phyloP scores from a whole-genome alignment of 140 eudicot genomes.

The Erigeron philadelphicus region DNA sequence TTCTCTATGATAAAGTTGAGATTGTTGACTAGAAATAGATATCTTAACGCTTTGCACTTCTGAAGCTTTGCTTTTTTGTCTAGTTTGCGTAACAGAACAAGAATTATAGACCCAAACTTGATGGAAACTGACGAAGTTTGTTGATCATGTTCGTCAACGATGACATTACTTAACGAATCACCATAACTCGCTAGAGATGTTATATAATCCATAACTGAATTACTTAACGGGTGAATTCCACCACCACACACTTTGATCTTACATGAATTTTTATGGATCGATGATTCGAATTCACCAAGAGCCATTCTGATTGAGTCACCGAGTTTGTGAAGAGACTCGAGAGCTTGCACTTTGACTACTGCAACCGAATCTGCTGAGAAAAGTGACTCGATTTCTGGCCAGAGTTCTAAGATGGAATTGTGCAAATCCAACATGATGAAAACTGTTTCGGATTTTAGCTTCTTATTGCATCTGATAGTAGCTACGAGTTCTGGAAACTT shows the following conservation, averaged over 20 bases:
- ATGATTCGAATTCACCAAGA: neutral
- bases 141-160: conserved; percentile 19
- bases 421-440: conserved; percentile 40
- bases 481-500: conserved; percentile 39
- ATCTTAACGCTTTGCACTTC: conserved; percentile 36
- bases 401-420: conserved; percentile 35
- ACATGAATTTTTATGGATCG: conserved; percentile 43
- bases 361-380: conserved; percentile 42
- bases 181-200: conserved; percentile 34
- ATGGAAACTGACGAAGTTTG: too few species aligned
- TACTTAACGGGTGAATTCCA: conserved; percentile 47
- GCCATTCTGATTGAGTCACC: conserved; percentile 12
- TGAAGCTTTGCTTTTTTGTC: conserved; percentile 46
- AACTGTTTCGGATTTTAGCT: conserved; percentile 34
- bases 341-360: conserved; percentile 33
- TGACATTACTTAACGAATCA: conserved; percentile 28
- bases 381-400: conserved; percentile 45
- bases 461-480: conserved; percentile 23
- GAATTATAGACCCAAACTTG: conserved; percentile 38
- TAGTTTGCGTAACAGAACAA: conserved; percentile 52
- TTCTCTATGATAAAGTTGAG: conserved; percentile 42
- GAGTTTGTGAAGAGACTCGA: conserved; percentile 33
- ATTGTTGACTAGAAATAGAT: conserved; percentile 55
- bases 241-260: conserved; percentile 37
- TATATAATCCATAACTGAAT: conserved; percentile 39